These are phyloP conservation scores for Sarocladiaceae sp. DNA, from an alignment of 2,329 filamentous ascomycete genomes.

Conservation along the genomic window DNA sequence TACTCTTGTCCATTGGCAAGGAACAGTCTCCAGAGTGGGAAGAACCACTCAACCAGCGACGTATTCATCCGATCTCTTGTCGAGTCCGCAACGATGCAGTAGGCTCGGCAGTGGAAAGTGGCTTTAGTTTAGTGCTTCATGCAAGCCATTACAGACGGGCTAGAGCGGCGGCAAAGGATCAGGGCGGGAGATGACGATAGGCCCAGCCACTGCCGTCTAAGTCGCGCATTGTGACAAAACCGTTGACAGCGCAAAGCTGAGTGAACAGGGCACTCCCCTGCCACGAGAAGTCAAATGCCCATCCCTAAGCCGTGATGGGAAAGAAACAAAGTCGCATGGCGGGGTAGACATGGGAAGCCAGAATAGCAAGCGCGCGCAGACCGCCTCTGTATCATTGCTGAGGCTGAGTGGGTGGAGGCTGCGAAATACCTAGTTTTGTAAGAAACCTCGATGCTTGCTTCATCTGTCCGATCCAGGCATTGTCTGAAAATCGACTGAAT, in stretches of 20 bases:
- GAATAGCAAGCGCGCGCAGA: neutral
- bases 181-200: no score
- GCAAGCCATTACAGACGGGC: neutral
- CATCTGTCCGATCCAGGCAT: slow-evolving; percentile 4
- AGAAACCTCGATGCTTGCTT: neutral
- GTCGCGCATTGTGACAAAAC: no score
- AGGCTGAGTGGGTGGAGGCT: slow-evolving; percentile 4
- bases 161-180: neutral
- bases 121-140: neutral
- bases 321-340: no score
- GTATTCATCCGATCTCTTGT: slow-evolving; percentile 2
- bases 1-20: no score
- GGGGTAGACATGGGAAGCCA: neutral
- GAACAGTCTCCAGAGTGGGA: no score
- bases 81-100: slow-evolving; percentile 2
- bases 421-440: neutral
- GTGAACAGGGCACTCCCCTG: neutral
- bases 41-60: neutral
- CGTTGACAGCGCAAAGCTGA: no score
- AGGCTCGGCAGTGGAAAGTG: slow-evolving; percentile 1
- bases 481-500: no score
- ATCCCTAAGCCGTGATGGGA: no score
- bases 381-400: slow-evolving; percentile 3
- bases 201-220: neutral
- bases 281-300: neutral